These are phyloP conservation scores for Anthracocystis walkeri DNA, from an alignment of 1,284 basidiomycete genomes.

Conservation along the genomic window DNA sequence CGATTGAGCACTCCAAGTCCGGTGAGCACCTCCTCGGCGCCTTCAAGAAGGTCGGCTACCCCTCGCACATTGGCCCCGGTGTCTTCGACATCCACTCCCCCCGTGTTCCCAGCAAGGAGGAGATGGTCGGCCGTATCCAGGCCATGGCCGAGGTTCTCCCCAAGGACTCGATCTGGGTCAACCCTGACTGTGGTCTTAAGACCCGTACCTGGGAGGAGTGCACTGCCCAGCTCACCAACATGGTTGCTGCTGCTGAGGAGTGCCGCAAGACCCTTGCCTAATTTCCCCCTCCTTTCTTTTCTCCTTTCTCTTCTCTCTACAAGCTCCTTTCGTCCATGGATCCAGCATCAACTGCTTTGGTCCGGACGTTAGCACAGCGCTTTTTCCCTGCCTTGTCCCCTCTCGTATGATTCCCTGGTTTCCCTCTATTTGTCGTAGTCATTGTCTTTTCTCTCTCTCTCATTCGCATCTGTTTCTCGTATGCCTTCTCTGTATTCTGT, in stretches of 20 bases:
- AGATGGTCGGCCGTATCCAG: constrained; percentile 93
- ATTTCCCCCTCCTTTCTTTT: constrained; percentile 1
- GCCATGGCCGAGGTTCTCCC: constrained; percentile 74
- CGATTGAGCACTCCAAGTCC: constrained; percentile 82
- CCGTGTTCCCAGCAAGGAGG: constrained; percentile 86
- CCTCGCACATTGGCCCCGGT: constrained; percentile 98
- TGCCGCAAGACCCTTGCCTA: constrained; percentile 76
- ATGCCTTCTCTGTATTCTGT: constrained; percentile 43
- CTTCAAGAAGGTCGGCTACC: constrained; percentile 95
- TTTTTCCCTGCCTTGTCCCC: constrained; percentile 8
- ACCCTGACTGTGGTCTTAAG: constrained; percentile 81
- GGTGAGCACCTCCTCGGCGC: constrained; percentile 85
- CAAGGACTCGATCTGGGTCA: constrained; percentile 77
- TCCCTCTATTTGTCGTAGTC: constrained; percentile 26
- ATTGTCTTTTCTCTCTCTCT: constrained; percentile 23
- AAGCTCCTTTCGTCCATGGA: constrained; percentile 19
- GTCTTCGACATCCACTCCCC: constrained; percentile 96
- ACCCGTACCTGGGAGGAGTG: constrained; percentile 73
- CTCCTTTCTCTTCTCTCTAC: neutral
- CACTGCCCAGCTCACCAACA: constrained; percentile 73
- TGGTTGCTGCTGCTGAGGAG: constrained; percentile 78
- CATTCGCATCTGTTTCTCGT: constrained; percentile 22
- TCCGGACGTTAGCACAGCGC: constrained; percentile 15
- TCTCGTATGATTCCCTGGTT: constrained; percentile 27
- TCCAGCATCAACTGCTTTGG: constrained; percentile 42